Evolutionary conservation across 805 yeast genomes (phyloP).

Genomic region (Vanderwaltozyma tropicalis): DNA sequence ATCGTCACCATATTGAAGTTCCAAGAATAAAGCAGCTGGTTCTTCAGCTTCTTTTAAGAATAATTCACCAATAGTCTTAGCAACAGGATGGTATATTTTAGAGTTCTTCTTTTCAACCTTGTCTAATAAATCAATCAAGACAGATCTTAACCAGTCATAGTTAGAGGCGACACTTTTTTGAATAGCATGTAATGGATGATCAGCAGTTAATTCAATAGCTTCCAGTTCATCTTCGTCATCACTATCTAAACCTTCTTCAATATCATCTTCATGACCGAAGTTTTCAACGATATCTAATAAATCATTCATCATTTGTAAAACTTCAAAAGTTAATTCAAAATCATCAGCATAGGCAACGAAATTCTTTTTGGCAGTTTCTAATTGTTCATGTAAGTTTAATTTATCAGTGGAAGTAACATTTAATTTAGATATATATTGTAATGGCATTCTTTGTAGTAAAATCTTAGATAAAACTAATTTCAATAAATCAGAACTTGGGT

Average conservation of each 20-base stretch:
- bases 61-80: conserved; percentile 50
- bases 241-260: conserved; percentile 51
- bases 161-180: conserved; percentile 32
- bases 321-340: conserved; percentile 37
- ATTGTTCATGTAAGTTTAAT: conserved; percentile 30
- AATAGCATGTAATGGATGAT: conserved; percentile 47
- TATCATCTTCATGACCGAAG: conserved; percentile 46
- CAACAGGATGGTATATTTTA: conserved; percentile 32
- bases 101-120: conserved; percentile 7
- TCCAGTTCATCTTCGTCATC: conserved; percentile 37
- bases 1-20: conserved; percentile 49
- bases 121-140: conserved; percentile 18
- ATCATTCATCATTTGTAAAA: conserved; percentile 53
- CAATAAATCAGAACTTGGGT: conserved; percentile 38
- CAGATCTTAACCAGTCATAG: conserved; percentile 38
- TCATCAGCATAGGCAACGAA: conserved; percentile 36
- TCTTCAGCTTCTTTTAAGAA: conserved; percentile 55
- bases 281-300: conserved; percentile 55
- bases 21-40: conserved; percentile 44
- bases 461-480: conserved; percentile 47
- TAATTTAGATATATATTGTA: conserved; percentile 46
- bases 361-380: conserved; percentile 37
- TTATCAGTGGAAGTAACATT: conserved; percentile 29
- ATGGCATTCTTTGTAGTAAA: conserved; percentile 46
- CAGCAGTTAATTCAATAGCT: conserved; percentile 31